A percentile compares a stretch with the other conserved stretches of the same genome.
phyloP scores from a whole-genome alignment of 2,329 filamentous ascomycete species.

The Verticillium klebahnii region DNA sequence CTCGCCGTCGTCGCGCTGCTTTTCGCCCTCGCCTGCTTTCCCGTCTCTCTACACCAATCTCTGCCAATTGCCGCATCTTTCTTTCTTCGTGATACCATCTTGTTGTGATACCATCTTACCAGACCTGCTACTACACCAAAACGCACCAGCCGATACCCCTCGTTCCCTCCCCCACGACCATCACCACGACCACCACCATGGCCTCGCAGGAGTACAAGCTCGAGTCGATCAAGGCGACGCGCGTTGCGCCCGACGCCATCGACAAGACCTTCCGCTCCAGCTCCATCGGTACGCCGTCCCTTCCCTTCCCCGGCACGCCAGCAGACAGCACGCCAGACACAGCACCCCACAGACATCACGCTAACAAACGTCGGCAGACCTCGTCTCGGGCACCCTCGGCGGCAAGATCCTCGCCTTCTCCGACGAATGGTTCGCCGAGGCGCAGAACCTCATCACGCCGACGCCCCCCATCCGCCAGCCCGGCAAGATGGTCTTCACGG shows the following conservation, averaged over 20 bases:
- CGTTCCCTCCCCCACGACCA: neutral
- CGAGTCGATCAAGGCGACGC: constrained; percentile 46
- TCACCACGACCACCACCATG: constrained; percentile 19
- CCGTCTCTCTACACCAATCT: neutral
- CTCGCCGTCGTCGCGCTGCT: neutral
- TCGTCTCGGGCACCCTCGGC: constrained; percentile 56
- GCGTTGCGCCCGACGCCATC: constrained; percentile 48
- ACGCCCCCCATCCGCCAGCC: constrained; percentile 57
- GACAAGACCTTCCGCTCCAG: constrained; percentile 58
- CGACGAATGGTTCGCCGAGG: constrained; percentile 66
- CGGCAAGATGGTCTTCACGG: constrained; percentile 65
- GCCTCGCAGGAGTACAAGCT: constrained; percentile 46
- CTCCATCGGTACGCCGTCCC: constrained; percentile 49
- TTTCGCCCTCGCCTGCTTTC: neutral
- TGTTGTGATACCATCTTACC: neutral
- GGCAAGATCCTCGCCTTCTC: constrained; percentile 62
- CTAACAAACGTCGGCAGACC: constrained; percentile 35
- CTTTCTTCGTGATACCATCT: neutral
- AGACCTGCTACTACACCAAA: neutral
- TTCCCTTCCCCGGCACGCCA: too few relatives aligned
- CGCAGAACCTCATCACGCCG: constrained; percentile 59
- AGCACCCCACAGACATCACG: neutral
- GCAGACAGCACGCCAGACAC: too few relatives aligned
- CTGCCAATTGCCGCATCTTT: neutral
- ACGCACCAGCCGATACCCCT: neutral